Conservation (phyloP, 2,329 filamentous ascomycete species). For the Dothideomycetes sp. region DNA sequence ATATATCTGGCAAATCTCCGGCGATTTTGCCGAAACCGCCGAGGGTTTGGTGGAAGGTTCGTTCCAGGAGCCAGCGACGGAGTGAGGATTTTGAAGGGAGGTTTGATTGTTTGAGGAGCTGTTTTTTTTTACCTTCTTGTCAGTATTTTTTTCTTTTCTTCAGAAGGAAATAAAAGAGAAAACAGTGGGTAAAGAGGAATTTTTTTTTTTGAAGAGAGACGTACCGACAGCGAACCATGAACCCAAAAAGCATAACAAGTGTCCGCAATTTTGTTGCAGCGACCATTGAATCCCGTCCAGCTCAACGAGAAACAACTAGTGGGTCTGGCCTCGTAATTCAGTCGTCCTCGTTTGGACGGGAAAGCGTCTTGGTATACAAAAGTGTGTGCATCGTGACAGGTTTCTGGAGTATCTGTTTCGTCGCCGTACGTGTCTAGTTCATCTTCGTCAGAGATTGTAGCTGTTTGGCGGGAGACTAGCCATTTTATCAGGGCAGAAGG, state of each 20-base stretch:
- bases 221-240: slow-evolving; percentile 50
- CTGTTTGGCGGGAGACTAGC: slow-evolving; percentile 40
- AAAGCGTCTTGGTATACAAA: slow-evolving; percentile 28
- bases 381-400: slow-evolving; percentile 31
- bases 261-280: slow-evolving; percentile 83
- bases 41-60: slow-evolving; percentile 71
- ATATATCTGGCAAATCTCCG: slow-evolving; percentile 53
- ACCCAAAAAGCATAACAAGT: slow-evolving; percentile 98
- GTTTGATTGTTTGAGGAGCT: slow-evolving; percentile 19
- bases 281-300: slow-evolving; percentile 75
- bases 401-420: slow-evolving; percentile 29
- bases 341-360: slow-evolving; percentile 22
- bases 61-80: slow-evolving; percentile 68
- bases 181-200: neutral
- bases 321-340: slow-evolving; percentile 42
- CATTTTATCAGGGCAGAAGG: slow-evolving; percentile 34
- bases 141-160: too few species aligned
- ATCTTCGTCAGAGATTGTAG: slow-evolving; percentile 35
- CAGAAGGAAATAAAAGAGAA: neutral
- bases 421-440: slow-evolving; percentile 26
- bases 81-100: slow-evolving; percentile 17
- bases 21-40: slow-evolving; percentile 40
- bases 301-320: slow-evolving; percentile 48
- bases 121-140: slow-evolving; percentile 3
- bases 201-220: slow-evolving; percentile 11